Evolutionary conservation across 2,329 filamentous ascomycete genomes (phyloP), one percentile per base, ranked within the genome.

Genomic region (Monosporascus cannonballus): DNA sequence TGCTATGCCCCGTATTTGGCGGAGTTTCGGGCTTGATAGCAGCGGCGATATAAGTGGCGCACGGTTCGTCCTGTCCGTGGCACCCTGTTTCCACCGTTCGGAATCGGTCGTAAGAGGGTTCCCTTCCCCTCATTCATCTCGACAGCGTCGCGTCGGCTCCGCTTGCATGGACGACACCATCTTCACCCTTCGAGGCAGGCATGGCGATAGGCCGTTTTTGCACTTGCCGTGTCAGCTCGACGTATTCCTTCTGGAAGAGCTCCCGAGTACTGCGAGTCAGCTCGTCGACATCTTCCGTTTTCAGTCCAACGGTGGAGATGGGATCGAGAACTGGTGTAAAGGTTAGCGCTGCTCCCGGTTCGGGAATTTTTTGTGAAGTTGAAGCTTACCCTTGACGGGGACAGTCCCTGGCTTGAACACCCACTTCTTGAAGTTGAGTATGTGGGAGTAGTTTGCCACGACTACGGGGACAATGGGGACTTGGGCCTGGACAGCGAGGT

Each of bases 381-480:
- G 42, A 47, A 18, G 34, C 76, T 54, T 69, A 89, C 89, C 84
- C 74, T 89, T 91, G 56, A 91, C 76, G 14, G 89, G 88, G 55
- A 97, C 84, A 44, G 71, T 77, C 44, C 89, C 89, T 1, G 82
- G 70, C 45, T 80, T 83, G 65, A 93, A 93, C 41, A 81, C 74
- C 61, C 81, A 67, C 45, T 76, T 75, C 71, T 85, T 84, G 61
- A 85, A 71, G 62, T 83, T 84, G 58, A 92, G 72, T 36, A 92
- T 67, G 66, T 90, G 81, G 61, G 85, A 85, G 70, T 93, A 93
- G 72, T 91, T 92, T 67, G 88, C 87, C 30, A 84, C 81, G 47
- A 91, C 86, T 37, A 95, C 80, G 0, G 94, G 94, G 3, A 99
- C 86, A 63, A 99, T 89, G 25, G 92, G 92, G 6, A 96, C 94